Evolutionary conservation across 202 grass and related monocot genomes (phyloP).

Genomic region (Schoenoplectus triqueter): DNA sequence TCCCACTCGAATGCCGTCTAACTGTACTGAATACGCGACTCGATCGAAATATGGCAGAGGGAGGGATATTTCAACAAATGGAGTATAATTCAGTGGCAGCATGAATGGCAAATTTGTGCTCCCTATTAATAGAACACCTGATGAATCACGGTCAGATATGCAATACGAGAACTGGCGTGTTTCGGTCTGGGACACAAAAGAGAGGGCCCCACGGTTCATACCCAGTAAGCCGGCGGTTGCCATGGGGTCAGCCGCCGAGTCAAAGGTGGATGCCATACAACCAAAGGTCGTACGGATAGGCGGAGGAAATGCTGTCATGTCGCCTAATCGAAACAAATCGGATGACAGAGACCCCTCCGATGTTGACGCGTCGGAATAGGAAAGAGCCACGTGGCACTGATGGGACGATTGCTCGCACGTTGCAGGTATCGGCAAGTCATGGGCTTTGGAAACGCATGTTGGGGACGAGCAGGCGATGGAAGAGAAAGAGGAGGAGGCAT

Average conservation of each 20-base stretch:
- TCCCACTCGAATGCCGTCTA: conserved; percentile 80
- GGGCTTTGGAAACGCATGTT: conserved; percentile 56
- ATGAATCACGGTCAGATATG: conserved; percentile 88
- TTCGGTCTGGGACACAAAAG: conserved; percentile 75
- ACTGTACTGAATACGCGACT: conserved; percentile 83
- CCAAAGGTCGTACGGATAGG: conserved; percentile 73
- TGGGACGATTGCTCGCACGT: conserved; percentile 61
- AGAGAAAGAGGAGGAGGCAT: conserved; percentile 63
- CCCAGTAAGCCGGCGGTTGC: conserved; percentile 71
- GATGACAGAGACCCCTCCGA: conserved; percentile 84
- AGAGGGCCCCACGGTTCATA: conserved; percentile 85
- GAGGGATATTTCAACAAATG: conserved; percentile 57
- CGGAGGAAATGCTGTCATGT: conserved; percentile 28
- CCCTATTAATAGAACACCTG: conserved; percentile 80
- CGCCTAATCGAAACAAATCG: conserved; percentile 71
- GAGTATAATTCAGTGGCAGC: conserved; percentile 87
- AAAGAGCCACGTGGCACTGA: conserved; percentile 68
- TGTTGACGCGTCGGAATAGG: conserved; percentile 80
- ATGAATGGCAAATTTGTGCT: conserved; percentile 70
- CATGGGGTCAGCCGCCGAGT: conserved; percentile 54
- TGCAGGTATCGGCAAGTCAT: conserved; percentile 66
- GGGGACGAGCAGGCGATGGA: conserved; percentile 68
- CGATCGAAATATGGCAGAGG: conserved; percentile 96
- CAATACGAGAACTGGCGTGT: conserved; percentile 94
- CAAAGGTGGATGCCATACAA: conserved; percentile 71